Conservation (phyloP, 805 yeast genomes). For the Metschnikowia reukaufii region DNA sequence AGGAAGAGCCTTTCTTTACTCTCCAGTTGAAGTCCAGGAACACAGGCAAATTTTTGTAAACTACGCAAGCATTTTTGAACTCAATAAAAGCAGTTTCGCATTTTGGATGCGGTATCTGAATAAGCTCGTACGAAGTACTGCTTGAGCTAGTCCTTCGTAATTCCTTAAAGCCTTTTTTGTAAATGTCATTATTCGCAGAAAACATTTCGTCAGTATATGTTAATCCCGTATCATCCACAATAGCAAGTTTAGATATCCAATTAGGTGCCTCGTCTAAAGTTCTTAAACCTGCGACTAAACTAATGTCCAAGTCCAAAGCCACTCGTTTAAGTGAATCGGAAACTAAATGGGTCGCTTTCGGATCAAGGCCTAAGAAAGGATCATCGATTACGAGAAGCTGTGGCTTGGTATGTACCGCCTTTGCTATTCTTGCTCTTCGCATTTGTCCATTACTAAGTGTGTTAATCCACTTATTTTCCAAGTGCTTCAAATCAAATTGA, state of each 20-base stretch:
- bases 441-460: constrained; percentile 92
- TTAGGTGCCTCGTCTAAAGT: constrained; percentile 72
- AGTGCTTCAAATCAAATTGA: constrained; percentile 52
- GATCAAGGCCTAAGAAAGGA: constrained; percentile 90
- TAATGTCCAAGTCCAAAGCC: constrained; percentile 42
- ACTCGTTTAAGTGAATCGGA: constrained; percentile 47
- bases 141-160: background rate
- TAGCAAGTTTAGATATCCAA: constrained; percentile 76
- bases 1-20: constrained; percentile 68
- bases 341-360: constrained; percentile 61
- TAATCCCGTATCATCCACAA: constrained; percentile 55
- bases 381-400: constrained; percentile 76
- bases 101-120: background rate
- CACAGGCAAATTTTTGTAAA: constrained; percentile 62
- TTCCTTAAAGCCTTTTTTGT: background rate
- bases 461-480: constrained; percentile 75
- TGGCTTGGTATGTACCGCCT: constrained; percentile 65
- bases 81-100: constrained; percentile 32
- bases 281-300: constrained; percentile 73
- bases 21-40: constrained; percentile 63
- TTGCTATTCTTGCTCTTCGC: constrained; percentile 85
- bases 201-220: constrained; percentile 45
- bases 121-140: background rate
- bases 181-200: background rate
- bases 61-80: constrained; percentile 61